Evolutionary conservation across 208 protist genomes (phyloP).

Genomic region (Phytomonas sp.): DNA sequence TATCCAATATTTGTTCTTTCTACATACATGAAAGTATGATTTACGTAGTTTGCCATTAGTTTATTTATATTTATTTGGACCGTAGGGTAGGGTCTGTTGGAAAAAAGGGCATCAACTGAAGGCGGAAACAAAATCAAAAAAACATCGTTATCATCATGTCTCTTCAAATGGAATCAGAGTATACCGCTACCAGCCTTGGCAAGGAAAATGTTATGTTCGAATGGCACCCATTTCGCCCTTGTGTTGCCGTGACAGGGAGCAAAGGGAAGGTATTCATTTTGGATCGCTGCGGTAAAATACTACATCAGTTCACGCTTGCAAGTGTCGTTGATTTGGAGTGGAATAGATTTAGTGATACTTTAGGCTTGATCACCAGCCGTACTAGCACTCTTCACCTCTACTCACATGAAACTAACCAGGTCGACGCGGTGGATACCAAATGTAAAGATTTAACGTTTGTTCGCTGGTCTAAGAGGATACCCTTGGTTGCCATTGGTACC

Average conservation of each 20-base stretch:
- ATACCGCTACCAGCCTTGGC: slow-evolving; percentile 47
- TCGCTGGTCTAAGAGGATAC: slow-evolving; percentile 75
- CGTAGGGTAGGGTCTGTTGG: background rate
- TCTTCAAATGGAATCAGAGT: slow-evolving; percentile 68
- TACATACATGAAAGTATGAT: background rate
- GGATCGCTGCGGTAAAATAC: slow-evolving; percentile 61
- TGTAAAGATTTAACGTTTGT: slow-evolving; percentile 84
- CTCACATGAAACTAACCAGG: slow-evolving; percentile 48
- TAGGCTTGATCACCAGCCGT: slow-evolving; percentile 83
- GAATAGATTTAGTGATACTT: slow-evolving; percentile 69
- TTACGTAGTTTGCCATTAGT: background rate
- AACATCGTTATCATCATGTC: slow-evolving; percentile 27
- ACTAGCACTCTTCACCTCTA: slow-evolving; percentile 73
- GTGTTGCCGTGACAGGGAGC: slow-evolving; percentile 65
- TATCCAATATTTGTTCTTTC: background rate
- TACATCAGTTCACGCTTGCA: slow-evolving; percentile 67
- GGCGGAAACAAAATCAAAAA: background rate
- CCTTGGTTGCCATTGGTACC: slow-evolving; percentile 82
- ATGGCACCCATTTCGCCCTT: slow-evolving; percentile 60
- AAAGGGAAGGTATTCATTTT: slow-evolving; percentile 80
- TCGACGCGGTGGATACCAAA: slow-evolving; percentile 80
- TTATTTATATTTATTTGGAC: background rate
- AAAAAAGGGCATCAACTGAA: background rate
- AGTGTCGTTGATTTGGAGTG: slow-evolving; percentile 80
- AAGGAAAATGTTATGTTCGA: slow-evolving; percentile 53